Conservation (phyloP, 768 basidiomycete genomes). For the Pleurotus sapidus region DNA sequence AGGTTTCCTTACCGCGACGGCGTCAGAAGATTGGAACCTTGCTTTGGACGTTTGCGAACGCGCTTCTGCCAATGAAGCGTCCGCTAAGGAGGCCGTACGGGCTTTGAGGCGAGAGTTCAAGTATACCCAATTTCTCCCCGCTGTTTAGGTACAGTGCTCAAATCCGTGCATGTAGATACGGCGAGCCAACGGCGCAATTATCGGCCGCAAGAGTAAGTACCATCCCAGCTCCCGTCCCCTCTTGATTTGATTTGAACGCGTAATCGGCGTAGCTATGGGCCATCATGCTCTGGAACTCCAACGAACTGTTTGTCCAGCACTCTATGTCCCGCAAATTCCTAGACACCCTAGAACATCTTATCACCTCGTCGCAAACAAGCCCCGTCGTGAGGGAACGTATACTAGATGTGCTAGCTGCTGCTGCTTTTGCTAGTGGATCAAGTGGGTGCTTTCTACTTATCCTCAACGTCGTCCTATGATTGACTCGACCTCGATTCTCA, state of each 20-base stretch:
- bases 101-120: slow-evolving; percentile 87
- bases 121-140: slow-evolving; percentile 27
- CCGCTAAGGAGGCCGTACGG: slow-evolving; percentile 81
- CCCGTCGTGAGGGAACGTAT: slow-evolving; percentile 82
- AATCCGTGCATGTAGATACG: slow-evolving; percentile 45
- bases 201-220: slow-evolving; percentile 68
- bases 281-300: slow-evolving; percentile 83
- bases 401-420: slow-evolving; percentile 78
- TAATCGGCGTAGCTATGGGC: slow-evolving; percentile 69
- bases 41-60: slow-evolving; percentile 87
- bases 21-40: slow-evolving; percentile 79
- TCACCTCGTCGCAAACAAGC: slow-evolving; percentile 58
- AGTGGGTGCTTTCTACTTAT: slow-evolving; percentile 28
- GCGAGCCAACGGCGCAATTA: slow-evolving; percentile 71
- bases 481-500: not conserved
- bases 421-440: slow-evolving; percentile 63
- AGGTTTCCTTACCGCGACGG: slow-evolving; percentile 76
- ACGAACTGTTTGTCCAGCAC: slow-evolving; percentile 67
- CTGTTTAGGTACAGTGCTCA: slow-evolving; percentile 5
- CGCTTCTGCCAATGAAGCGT: slow-evolving; percentile 65
- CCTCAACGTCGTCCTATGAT: not conserved
- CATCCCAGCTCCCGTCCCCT: not conserved
- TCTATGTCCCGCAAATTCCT: slow-evolving; percentile 75
- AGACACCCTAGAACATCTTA: slow-evolving; percentile 73
- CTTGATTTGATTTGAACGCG: slow-evolving; percentile 2